Evolutionary conservation across 2,329 filamentous ascomycete species (phyloP).

Genomic region (Fusarium denticulatum): DNA sequence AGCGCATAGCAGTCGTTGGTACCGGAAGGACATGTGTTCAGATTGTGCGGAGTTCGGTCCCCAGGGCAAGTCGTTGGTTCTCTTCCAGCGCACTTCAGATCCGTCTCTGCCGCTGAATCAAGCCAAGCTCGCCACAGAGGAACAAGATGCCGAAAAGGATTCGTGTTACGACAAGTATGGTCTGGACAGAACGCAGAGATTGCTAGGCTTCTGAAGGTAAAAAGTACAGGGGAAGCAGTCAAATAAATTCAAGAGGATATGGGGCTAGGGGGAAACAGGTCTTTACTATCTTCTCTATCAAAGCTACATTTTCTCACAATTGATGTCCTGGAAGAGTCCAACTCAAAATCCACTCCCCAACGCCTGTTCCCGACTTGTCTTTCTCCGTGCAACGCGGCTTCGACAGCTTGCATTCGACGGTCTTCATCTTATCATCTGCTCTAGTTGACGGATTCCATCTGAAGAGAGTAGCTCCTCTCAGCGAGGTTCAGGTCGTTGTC

Average conservation of each 20-base stretch:
- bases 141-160: too few species aligned
- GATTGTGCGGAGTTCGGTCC: too few species aligned
- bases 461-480: fast-evolving
- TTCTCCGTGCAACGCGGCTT: background rate
- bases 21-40: too few species aligned
- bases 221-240: fast-evolving
- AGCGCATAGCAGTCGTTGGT: too few species aligned
- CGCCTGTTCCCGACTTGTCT: background rate
- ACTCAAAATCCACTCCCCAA: background rate
- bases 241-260: too few species aligned
- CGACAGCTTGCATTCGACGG: background rate
- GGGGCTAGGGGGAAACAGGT: background rate
- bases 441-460: background rate
- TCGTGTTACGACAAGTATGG: too few species aligned
- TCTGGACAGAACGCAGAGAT: fast-evolving
- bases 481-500: fast-evolving
- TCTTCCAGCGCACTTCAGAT: too few species aligned
- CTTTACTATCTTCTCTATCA: background rate
- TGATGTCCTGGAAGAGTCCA: background rate
- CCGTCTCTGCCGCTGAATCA: too few species aligned
- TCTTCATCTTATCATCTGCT: too few species aligned
- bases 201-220: fast-evolving
- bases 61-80: too few species aligned
- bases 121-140: too few species aligned
- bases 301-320: too few species aligned